Base-by-base conservation (phyloP, 2,329 filamentous ascomycete genomes). In the Tympanopsis confertula region DNA sequence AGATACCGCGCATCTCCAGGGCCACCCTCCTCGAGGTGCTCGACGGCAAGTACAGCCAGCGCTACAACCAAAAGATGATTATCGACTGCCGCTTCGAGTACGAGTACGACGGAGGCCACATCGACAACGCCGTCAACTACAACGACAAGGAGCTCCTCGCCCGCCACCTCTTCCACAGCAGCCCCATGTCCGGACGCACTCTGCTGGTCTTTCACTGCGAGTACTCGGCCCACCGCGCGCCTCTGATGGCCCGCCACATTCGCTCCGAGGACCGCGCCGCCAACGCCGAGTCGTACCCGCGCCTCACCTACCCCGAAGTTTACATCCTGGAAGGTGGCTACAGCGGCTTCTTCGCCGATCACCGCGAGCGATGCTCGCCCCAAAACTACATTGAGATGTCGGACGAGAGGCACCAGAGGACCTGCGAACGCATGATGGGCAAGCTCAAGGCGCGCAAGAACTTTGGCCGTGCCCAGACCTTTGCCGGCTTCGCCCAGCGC, bases 1-100 rank as follows among this genome's bases (percentile, higher is more conserved):
- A 78, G 47, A 79, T 98, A 45, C 91, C 91, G 38, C 79, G 91
- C 45, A 94, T 98, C 52, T 76, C 78, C 40, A 79, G 81, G 53
- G 70, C 78, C 36, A 94, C 87, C 3, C 72, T 98, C 56, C 63
- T 94, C 40, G 74, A 87, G n/a, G 74, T 98, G 24, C 69, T 98
- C 43, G 83, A 94, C 57, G 87, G 87, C 43, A 82, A 84, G 49
- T 94, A 80, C 61, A 75, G 78, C 50, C 69, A 79, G 18, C 59
- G 74, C 19, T 96, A 84, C 56, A 78, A 87, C 42, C 75, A 88
- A 54, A 80, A 86, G 56, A 74, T 94, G 59, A 71, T 98, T 51
- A 82, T 98, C 51, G 91, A 98, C 59, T 98, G 91, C 58, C 84
- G 91, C 15, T 98, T 98, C 55, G 91, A 98, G 68, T 98, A 98